Conservation (phyloP, 768 basidiomycete species). For the Mycena vulgaris region DNA sequence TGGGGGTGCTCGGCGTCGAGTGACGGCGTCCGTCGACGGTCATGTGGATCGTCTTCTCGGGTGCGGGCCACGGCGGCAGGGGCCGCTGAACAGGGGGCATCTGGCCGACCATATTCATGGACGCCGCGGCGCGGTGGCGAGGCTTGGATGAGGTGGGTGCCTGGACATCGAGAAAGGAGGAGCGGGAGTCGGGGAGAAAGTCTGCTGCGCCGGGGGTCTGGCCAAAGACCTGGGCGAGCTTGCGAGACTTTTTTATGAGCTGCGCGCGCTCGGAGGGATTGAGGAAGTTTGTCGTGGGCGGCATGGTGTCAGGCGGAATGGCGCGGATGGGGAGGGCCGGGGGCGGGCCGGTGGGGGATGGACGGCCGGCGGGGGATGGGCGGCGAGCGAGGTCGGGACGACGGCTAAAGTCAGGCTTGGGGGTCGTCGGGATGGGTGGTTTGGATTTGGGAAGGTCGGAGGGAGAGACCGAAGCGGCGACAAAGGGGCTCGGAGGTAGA, state of each 20-base stretch:
- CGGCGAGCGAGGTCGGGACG: not conserved
- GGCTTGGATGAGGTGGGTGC: conserved; percentile 10
- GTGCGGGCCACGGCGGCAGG: conserved; percentile 50
- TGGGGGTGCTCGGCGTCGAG: conserved; percentile 52
- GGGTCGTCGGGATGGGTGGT: conserved; percentile 61
- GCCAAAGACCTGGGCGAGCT: conserved; percentile 87
- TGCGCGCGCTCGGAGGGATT: conserved; percentile 77
- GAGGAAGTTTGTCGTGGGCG: conserved; percentile 80
- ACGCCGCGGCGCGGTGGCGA: conserved; percentile 46
- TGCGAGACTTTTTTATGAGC: conserved; percentile 80
- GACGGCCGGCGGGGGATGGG: not conserved
- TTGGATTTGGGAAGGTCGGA: conserved; percentile 50
- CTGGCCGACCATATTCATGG: conserved; percentile 46
- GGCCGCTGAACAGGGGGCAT: conserved; percentile 32
- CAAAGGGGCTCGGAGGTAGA: conserved; percentile 29
- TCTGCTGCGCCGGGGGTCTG: conserved; percentile 63
- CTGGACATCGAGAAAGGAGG: conserved; percentile 39
- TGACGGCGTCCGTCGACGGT: conserved; percentile 54
- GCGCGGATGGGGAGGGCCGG: conserved; percentile 29
- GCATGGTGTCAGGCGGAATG: conserved; percentile 49
- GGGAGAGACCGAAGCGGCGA: conserved; percentile 40
- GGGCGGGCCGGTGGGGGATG: conserved; percentile 7
- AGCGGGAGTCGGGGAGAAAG: conserved; percentile 48
- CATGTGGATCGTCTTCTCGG: conserved; percentile 46
- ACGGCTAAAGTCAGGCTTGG: conserved; percentile 60